phyloP scores from a whole-genome alignment of 805 yeast genomes.

The Candida maris region DNA sequence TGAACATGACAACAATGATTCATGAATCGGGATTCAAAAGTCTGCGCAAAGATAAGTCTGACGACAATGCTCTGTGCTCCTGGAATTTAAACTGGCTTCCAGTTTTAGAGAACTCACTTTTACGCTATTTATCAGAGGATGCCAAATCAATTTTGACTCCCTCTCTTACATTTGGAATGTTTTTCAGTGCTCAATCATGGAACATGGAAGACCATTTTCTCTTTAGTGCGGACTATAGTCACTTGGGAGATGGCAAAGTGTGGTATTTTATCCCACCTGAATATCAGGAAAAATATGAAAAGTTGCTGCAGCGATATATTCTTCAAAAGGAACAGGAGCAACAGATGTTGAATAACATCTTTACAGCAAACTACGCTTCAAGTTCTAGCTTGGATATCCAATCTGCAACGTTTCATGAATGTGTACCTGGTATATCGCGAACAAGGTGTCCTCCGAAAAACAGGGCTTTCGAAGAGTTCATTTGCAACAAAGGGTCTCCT shows the following conservation, averaged over 20 bases:
- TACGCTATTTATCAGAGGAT: slow-evolving; percentile 44
- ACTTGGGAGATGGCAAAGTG: slow-evolving; percentile 49
- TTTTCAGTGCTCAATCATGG: slow-evolving; percentile 57
- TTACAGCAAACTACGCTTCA: slow-evolving; percentile 6
- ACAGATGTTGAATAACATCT: slow-evolving; percentile 1
- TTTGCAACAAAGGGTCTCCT: slow-evolving; percentile 12
- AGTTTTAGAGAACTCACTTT: slow-evolving; percentile 43
- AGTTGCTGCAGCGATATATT: slow-evolving; percentile 24
- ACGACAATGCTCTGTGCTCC: slow-evolving; percentile 27
- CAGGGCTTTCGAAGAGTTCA: slow-evolving; percentile 25
- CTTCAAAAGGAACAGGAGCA: slow-evolving; percentile 8
- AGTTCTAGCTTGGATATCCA: slow-evolving; percentile 15
- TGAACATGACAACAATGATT: slow-evolving; percentile 30
- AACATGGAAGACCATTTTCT: slow-evolving; percentile 57
- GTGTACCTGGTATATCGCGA: slow-evolving; percentile 12
- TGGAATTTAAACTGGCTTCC: slow-evolving; percentile 63
- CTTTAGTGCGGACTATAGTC: slow-evolving; percentile 49
- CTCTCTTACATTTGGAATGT: slow-evolving; percentile 47
- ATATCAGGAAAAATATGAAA: slow-evolving; percentile 51
- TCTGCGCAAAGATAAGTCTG: slow-evolving; percentile 15
- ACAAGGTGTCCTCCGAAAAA: slow-evolving; percentile 31
- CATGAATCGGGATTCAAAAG: slow-evolving; percentile 39
- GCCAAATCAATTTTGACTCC: slow-evolving; percentile 41
- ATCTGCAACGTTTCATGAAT: slow-evolving; percentile 23
- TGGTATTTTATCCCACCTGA: slow-evolving; percentile 65